Evolutionary conservation across 2,329 filamentous ascomycete genomes (phyloP).

Genomic region (Emmonsiellopsis sp.): DNA sequence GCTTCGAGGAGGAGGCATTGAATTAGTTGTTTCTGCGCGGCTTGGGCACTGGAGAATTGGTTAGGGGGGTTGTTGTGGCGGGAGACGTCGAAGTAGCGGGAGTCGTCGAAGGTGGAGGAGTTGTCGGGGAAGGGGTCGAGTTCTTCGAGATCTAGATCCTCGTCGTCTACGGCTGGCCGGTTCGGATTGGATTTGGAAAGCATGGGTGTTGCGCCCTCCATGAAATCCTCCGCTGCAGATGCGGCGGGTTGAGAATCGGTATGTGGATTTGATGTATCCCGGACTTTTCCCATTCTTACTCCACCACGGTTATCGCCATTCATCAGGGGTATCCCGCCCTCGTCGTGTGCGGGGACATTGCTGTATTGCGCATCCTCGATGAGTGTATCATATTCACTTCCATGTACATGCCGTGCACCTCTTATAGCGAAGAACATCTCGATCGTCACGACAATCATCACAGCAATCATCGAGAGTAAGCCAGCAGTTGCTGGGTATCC

Average conservation of each 20-base stretch:
- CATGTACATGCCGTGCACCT: constrained; percentile 51
- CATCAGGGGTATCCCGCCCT: background rate
- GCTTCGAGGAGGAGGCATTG: constrained; percentile 74
- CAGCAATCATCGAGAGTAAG: constrained; percentile 69
- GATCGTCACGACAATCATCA: constrained; percentile 71
- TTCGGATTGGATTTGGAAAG: constrained; percentile 15
- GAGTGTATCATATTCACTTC: constrained; percentile 41
- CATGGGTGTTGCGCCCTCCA: constrained; percentile 13
- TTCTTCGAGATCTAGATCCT: constrained; percentile 53
- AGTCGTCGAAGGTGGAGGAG: constrained; percentile 5
- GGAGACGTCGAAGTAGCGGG: background rate
- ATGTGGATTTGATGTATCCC: background rate
- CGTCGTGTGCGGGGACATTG: background rate
- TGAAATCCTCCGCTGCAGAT: constrained; percentile 8
- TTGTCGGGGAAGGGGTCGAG: constrained; percentile 21
- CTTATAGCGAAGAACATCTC: constrained; percentile 81
- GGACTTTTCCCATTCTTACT: constrained; percentile 7
- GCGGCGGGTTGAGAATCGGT: background rate
- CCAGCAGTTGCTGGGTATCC: constrained; percentile 74
- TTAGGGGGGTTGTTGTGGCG: constrained; percentile 9
- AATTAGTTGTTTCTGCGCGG: constrained; percentile 53
- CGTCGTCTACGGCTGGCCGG: constrained; percentile 43
- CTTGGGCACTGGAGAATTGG: constrained; percentile 12
- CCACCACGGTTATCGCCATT: constrained; percentile 13
- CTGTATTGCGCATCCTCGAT: constrained; percentile 16